Base-by-base conservation (phyloP, 345 rosid genomes). In the Citrus mangshanensis region DNA sequence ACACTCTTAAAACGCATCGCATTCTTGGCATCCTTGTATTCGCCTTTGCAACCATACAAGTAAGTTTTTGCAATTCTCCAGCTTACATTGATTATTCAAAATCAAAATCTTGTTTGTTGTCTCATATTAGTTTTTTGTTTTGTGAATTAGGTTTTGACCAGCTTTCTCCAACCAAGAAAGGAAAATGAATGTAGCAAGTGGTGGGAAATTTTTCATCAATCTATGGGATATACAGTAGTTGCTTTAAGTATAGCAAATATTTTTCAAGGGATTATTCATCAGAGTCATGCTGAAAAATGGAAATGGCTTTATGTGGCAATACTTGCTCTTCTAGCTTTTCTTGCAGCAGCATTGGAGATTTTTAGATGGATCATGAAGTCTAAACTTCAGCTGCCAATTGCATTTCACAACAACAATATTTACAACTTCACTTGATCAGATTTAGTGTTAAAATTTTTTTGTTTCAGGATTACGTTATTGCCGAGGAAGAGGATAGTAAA, bases 301-400 rank as follows among this genome's bases (percentile, higher is more conserved):
- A 85, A 68, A 81, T 81, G 88, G 88, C 22, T 49, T 34, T 87
- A 87, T 74, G 80, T 81, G 32, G 89, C 85, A 38, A 5, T 84
- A 14, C 80, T 84, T 46, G 76, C 61, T 67, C 54, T 77, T 51
- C 71, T 87, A 16, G 83, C 42, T 56, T 42, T 42, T 6, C 19
- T 70, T 42, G 84, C 84, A 21, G 21, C 80, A 4, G 51, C 78
- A 27, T 69, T 87, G 69, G 88, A 87, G 82, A 60, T 65, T 61
- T 63, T 56, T 30, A 77, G 86, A 75, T 83, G 85, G 82, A 67
- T 82, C 22, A 67, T 82, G 27, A 79, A 81, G 74, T 79, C 56
- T 59, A 76, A 38, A 70, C 27, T 34, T 70, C 77, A 78, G 22
- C 74, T 69, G 70, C 78, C 70, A 65, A 76, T 71, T 62, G 7